phyloP scores from a whole-genome alignment of 1,139 yeast genomes.

The Torulaspora pretoriensis region DNA sequence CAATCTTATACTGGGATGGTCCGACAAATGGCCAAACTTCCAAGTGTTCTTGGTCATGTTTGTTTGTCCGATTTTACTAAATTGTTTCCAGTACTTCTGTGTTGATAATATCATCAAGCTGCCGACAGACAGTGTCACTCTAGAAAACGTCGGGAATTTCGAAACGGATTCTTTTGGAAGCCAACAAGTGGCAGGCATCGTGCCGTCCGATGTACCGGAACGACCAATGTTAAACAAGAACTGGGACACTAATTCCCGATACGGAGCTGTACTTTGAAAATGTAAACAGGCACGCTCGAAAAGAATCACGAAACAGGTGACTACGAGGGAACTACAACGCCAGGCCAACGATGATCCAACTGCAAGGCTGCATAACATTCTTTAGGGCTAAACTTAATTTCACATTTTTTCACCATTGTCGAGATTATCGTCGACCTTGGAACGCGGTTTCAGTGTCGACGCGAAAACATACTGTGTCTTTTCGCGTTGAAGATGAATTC shows the following conservation, averaged over 20 bases:
- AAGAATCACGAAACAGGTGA: not conserved
- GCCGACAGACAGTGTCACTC: conserved; percentile 36
- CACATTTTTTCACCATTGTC: not conserved
- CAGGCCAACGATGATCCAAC: not conserved
- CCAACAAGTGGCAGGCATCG: not conserved
- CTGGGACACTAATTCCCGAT: conserved; percentile 3
- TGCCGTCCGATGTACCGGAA: not conserved
- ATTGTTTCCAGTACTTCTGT: conserved; percentile 79
- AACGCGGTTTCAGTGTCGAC: conserved; percentile 2
- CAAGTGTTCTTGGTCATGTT: conserved; percentile 86
- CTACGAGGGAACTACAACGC: not conserved
- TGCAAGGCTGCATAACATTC: conserved; percentile 4
- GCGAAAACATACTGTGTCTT: conserved; percentile 1
- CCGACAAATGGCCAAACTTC: conserved; percentile 70
- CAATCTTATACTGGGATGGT: conserved; percentile 65
- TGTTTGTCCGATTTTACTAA: conserved; percentile 72
- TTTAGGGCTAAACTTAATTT: not conserved
- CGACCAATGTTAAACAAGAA: not conserved
- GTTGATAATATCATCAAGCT: conserved; percentile 83
- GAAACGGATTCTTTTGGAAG: conserved; percentile 20
- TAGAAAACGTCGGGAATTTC: conserved; percentile 26
- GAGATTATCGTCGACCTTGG: not conserved
- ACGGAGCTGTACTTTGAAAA: conserved; percentile 5
- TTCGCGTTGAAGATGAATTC: conserved; percentile 5
- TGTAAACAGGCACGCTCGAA: not conserved